Base-by-base conservation (phyloP, 129 eudicot species). In the Solidago caesia region DNA sequence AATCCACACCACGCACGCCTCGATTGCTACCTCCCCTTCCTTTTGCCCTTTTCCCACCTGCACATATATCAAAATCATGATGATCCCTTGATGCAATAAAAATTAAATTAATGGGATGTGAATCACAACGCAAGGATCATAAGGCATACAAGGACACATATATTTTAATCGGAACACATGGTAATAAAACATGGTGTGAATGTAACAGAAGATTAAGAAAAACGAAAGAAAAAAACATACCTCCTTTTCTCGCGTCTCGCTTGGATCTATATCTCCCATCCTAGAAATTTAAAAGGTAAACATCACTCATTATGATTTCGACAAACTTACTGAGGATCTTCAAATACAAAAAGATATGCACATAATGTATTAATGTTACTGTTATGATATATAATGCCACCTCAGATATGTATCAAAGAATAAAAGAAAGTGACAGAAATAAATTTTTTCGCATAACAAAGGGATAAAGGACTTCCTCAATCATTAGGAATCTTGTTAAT, bases 1-100 rank as follows among this genome's bases (percentile, higher is more conserved):
- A 94, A 79, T 94, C 98, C 83, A 93, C 98, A 55, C 98, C 98
- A 26, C 98, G 96, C 45, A 93, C 98, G 52, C 98, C 98, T 83
- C 88, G 80, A 76, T 84, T 87, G 44, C 92, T 87, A 80, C 91
- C 88, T 44, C 92, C 96, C 77, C 95, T 90, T 73, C 98, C 98
- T 85, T 90, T 94, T 21, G 96, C 96, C 79, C 86, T 88, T 91
- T 90, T 94, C 46, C 97, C 98, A 76, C 98, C 98, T 93, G 86
- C 84, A 84, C 70, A 79, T 13, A n/a, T 59, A 84, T 68, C 70
- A 49, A 66, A 9, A 41, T n/a, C 26, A 52, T 75, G 44, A 53
- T 70, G 33, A 29, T 33, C n/a, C 15, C n/a, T 68, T 56, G 10
- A 59, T 9, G 15, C 6, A 1, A 63, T 48, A 67, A 27, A 26